Conservation (phyloP, 2,329 filamentous ascomycete genomes). For the Catunica adiposa region DNA sequence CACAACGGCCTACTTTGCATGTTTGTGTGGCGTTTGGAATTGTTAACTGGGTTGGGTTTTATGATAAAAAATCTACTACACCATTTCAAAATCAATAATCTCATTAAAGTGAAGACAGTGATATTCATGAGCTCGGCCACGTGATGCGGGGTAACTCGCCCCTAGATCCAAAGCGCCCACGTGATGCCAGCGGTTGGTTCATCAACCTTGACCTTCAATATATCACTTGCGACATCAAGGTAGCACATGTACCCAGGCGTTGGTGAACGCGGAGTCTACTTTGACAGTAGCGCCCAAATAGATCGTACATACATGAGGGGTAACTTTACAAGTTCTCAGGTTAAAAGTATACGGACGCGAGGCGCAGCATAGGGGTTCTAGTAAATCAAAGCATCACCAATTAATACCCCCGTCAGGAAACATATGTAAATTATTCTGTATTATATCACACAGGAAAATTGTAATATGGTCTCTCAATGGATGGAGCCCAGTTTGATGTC, state of each 20-base stretch:
- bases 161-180: too few species aligned
- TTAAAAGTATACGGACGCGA: too few species aligned
- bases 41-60: conserved; percentile 9
- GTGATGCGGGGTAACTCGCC: background rate
- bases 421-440: background rate
- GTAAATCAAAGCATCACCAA: background rate
- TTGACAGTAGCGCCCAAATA: too few species aligned
- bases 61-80: conserved; percentile 3
- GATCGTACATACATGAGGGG: too few species aligned
- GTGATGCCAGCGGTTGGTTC: background rate
- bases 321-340: too few species aligned
- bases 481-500: background rate
- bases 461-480: too few species aligned
- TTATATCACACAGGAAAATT: too few species aligned
- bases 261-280: too few species aligned
- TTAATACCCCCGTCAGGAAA: background rate
- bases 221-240: too few species aligned
- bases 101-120: too few species aligned
- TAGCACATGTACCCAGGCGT: too few species aligned
- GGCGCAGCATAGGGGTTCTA: background rate
- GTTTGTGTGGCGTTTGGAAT: conserved; percentile 11
- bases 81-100: background rate
- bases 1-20: conserved; percentile 7
- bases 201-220: too few species aligned
- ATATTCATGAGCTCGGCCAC: background rate